A percentile compares a stretch with the other conserved stretches of the same genome.
Conservation (phyloP, 2,329 filamentous ascomycete genomes). For the Stachybotrys chartarum region DNA sequence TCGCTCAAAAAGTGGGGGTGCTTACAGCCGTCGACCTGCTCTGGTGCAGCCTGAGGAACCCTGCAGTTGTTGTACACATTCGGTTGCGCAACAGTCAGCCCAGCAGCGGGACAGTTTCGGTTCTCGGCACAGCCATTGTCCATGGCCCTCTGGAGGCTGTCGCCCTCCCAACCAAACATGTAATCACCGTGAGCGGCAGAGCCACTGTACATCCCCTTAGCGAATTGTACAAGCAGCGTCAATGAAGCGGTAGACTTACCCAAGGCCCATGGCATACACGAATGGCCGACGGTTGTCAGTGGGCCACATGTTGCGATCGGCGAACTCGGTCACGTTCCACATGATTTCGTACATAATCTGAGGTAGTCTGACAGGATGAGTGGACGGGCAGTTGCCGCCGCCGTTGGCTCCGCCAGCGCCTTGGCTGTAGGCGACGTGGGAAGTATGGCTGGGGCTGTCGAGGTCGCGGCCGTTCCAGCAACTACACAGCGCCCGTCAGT, state of each 20-base stretch:
- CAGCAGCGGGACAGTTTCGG: constrained; percentile 33
- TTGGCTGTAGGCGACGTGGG: background rate
- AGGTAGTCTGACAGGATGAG: background rate
- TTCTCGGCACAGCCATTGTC: constrained; percentile 21
- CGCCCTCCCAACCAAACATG: background rate
- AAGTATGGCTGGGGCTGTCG: background rate
- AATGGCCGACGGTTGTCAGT: background rate
- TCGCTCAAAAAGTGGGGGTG: background rate
- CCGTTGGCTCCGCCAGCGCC: background rate
- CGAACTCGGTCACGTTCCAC: background rate
- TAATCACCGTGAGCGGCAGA: constrained; percentile 1
- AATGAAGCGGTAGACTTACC: background rate
- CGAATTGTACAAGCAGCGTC: background rate
- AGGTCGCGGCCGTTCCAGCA: background rate
- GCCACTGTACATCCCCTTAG: background rate
- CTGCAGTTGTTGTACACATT: constrained; percentile 39
- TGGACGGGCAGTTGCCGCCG: background rate
- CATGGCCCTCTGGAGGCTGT: background rate
- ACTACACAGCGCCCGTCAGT: background rate
- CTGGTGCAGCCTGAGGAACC: constrained; percentile 36
- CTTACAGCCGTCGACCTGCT: constrained; percentile 39
- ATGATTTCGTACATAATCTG: constrained; percentile 1
- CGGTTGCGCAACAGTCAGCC: constrained; percentile 36
- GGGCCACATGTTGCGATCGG: background rate
- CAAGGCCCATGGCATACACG: background rate